Conservation (phyloP, 768 basidiomycete species). For the Boletus rubescentipes region DNA sequence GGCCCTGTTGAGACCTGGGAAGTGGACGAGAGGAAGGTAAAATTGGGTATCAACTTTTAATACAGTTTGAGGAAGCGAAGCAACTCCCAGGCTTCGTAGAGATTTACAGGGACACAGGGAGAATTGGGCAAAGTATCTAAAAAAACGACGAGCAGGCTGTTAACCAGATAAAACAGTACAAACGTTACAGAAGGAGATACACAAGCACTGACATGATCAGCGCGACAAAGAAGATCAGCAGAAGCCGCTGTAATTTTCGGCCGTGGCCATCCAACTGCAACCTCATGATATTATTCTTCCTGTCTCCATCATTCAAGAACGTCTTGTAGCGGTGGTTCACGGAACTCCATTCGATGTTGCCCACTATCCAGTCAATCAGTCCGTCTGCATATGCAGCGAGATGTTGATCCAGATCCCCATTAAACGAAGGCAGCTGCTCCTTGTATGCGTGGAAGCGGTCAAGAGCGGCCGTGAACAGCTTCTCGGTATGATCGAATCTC, state of each 20-base stretch:
- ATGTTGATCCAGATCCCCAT: constrained; percentile 15
- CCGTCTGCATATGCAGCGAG: constrained; percentile 26
- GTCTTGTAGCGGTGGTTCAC: constrained; percentile 28
- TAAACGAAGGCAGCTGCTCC: constrained; percentile 19
- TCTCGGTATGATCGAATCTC: constrained; percentile 21
- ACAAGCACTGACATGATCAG: constrained; percentile 5
- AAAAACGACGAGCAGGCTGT: no score
- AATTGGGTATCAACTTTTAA: not conserved
- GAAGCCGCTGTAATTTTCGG: not conserved
- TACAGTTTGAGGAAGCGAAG: not conserved
- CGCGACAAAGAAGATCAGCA: constrained; percentile 7
- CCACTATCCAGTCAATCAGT: constrained; percentile 25
- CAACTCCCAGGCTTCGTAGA: not conserved
- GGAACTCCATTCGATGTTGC: constrained; percentile 30
- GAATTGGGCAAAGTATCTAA: no score
- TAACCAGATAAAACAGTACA: no score
- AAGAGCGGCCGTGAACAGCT: constrained; percentile 21
- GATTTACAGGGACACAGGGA: not conserved
- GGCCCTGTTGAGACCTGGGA: constrained; percentile 62
- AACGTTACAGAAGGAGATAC: not conserved
- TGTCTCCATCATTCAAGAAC: constrained; percentile 22
- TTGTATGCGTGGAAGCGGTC: constrained; percentile 24
- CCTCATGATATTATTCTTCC: constrained; percentile 21
- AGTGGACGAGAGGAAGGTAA: constrained; percentile 42
- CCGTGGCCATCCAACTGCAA: constrained; percentile 8